Conservation (phyloP, 768 basidiomycete species). For the Mycena filopes region DNA sequence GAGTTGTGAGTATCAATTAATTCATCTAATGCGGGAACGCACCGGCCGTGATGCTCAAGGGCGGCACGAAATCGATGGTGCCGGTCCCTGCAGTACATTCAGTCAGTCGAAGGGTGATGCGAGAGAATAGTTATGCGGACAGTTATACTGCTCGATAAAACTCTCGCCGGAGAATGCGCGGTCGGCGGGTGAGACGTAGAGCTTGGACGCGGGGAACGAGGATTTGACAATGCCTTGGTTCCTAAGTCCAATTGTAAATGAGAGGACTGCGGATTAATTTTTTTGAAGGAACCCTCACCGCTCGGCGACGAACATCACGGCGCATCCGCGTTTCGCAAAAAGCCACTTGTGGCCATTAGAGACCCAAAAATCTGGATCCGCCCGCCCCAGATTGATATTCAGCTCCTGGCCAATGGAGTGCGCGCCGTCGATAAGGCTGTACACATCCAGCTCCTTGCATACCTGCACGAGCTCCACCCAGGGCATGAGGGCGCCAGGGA, state of each 20-base stretch:
- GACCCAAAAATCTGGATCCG: constrained; percentile 4
- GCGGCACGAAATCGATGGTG: too few species aligned
- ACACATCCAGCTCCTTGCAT: constrained; percentile 64
- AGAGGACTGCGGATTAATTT: constrained; percentile 37
- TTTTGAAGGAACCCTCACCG: constrained; percentile 40
- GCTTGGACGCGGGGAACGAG: too few species aligned
- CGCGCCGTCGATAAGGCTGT: constrained; percentile 69
- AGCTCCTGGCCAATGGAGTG: constrained; percentile 73
- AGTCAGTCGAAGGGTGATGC: too few species aligned
- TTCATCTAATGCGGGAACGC: too few species aligned
- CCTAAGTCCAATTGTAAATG: too few species aligned
- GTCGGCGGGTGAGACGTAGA: too few species aligned
- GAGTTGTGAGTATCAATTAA: too few species aligned
- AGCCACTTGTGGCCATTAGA: constrained; percentile 76
- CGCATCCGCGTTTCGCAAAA: constrained; percentile 62
- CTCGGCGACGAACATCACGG: constrained; percentile 49
- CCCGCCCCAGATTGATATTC: constrained; percentile 55
- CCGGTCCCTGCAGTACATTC: too few species aligned
- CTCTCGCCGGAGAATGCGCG: too few species aligned
- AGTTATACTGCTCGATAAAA: too few species aligned
- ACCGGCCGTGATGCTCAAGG: constrained; percentile 48
- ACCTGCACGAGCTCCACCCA: constrained; percentile 69
- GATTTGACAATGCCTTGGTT: too few species aligned
- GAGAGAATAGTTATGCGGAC: too few species aligned
- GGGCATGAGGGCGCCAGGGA: constrained; percentile 64